phyloP scores from a whole-genome alignment of 1,139 yeast species.

The Pneumocystis carinii region DNA sequence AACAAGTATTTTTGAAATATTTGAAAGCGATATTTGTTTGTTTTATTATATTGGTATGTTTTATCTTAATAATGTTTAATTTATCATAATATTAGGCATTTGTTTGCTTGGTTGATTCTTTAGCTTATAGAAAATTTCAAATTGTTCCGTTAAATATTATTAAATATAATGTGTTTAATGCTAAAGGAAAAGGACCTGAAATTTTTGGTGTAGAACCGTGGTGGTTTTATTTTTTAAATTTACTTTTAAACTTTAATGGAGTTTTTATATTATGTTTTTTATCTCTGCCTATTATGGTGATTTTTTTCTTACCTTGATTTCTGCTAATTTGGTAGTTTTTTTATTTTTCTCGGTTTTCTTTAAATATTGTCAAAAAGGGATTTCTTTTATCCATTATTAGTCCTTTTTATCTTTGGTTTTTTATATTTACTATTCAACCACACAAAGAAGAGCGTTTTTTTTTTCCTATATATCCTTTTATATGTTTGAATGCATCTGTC shows the following conservation, averaged over 20 bases:
- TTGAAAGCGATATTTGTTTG: constrained; percentile 4
- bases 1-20: constrained; percentile 18
- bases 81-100: constrained; percentile 19
- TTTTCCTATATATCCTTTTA: constrained; percentile 67
- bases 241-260: constrained; percentile 58
- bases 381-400: too few relatives aligned
- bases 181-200: constrained; percentile 60
- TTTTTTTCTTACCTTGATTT: constrained; percentile 19
- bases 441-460: constrained; percentile 89
- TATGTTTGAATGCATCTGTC: constrained; percentile 50
- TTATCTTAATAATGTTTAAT: constrained; percentile 7
- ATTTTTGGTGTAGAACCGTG: constrained; percentile 86
- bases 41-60: constrained; percentile 1
- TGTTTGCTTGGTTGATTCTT: constrained; percentile 42
- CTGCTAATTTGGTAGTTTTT: neutral
- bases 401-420: constrained; percentile 31
- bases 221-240: constrained; percentile 52
- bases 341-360: neutral
- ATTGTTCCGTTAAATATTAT: constrained; percentile 75
- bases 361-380: too few relatives aligned
- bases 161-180: constrained; percentile 63
- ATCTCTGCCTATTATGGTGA: constrained; percentile 24
- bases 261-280: constrained; percentile 34
- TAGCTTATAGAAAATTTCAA: constrained; percentile 45
- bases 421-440: constrained; percentile 56